Base-by-base conservation (phyloP, 1,284 basidiomycete species). In the Leccinum griseonigrum region DNA sequence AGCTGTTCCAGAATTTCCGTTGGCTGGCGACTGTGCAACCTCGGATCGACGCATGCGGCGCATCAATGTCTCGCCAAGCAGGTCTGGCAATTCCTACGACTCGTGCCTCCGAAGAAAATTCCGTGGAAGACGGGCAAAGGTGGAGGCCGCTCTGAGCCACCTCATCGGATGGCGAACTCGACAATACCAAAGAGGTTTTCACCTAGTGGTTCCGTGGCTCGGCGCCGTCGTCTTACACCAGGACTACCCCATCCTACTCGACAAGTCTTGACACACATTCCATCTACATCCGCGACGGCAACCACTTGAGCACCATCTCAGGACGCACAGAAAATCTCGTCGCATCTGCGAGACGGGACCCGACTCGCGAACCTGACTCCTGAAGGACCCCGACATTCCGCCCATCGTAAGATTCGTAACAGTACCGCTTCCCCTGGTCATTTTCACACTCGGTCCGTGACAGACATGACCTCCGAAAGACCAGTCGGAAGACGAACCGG, bases 131-230 rank as follows among this genome's bases (percentile, higher is more conserved):
- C 51, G 72, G 69, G 79, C 75, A 5, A 86, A 91, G 72, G 88
- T 91, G 22, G 88, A 90, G 71, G 85, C 83, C 18, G 80, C 84
- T 14, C 80, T 92, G 51, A 85, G 79, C 59, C 79, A 82, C 60
- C 74, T 91, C 28, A 22, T 22, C 22, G 22, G 86, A 91, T 63
- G 77, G 88, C 52, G 85, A 91, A 60, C 71, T 90, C 28, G 81
- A 85, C 62, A 78, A 82, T 54, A 81, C 85, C 0, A 85, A 88
- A 68, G 82, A 85, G 58, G 81, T 82, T 4, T 77, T 87, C 59
- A 82, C 83, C 0, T 77, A 85, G 65, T 87, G 87, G 85, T 85
- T 74, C 40, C 78, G 61, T 71, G 73, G 72, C 22, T 67, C 69
- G 22, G 66, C 64, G 9, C 63, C 63, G n/a, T 76, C 77, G 3